Evolutionary conservation across 768 basidiomycete genomes (phyloP).

Genomic region (Calvatia gigantea): DNA sequence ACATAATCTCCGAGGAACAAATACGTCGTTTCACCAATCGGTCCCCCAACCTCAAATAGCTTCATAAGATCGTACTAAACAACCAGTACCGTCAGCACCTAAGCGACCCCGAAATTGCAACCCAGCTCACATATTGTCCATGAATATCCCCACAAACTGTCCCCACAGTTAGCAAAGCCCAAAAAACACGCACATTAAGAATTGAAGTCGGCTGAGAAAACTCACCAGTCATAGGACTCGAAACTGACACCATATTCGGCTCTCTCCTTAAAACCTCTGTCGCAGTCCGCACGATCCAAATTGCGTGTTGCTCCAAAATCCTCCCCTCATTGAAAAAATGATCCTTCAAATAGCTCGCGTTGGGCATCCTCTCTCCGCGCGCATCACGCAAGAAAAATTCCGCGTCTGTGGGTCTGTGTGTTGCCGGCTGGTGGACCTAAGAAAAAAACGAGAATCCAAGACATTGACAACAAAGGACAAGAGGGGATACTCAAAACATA

Average conservation of each 20-base stretch:
- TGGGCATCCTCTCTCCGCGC: slow-evolving; percentile 57
- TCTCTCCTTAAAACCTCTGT: slow-evolving; percentile 68
- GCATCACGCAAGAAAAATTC: slow-evolving; percentile 62
- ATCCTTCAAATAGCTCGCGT: slow-evolving; percentile 75
- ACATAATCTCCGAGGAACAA: slow-evolving; percentile 97
- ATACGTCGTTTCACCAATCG: slow-evolving; percentile 77
- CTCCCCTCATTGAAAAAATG: slow-evolving; percentile 90
- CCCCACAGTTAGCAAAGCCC: not conserved
- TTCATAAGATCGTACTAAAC: slow-evolving; percentile 96
- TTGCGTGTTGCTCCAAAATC: slow-evolving; percentile 78
- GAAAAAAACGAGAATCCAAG: not conserved
- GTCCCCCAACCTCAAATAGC: slow-evolving; percentile 92
- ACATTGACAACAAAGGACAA: not conserved
- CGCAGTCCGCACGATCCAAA: slow-evolving; percentile 72
- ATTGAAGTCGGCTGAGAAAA: slow-evolving; percentile 15
- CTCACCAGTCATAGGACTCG: slow-evolving; percentile 89
- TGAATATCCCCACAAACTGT: slow-evolving; percentile 98
- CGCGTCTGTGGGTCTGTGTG: slow-evolving; percentile 62
- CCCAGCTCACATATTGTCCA: slow-evolving; percentile 81
- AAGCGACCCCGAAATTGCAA: not conserved
- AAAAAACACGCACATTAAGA: not conserved
- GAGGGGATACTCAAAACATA: not conserved
- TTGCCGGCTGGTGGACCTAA: slow-evolving; percentile 70
- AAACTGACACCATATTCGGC: slow-evolving; percentile 82
- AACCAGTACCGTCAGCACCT: not conserved